Conservation (phyloP, 2,329 filamentous ascomycete species). For the Beauveria medogensis region DNA sequence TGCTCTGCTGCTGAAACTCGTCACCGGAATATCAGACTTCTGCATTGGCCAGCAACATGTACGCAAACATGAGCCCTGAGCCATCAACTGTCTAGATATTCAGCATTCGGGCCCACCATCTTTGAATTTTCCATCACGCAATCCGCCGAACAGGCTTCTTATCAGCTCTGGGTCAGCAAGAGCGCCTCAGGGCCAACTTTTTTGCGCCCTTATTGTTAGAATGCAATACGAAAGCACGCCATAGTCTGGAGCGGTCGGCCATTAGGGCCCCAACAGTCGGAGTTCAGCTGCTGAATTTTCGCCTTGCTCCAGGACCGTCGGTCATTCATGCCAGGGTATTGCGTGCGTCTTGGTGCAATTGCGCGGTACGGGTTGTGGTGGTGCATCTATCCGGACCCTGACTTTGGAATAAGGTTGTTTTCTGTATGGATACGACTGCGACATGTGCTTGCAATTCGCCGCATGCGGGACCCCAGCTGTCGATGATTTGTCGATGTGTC, state of each 20-base stretch:
- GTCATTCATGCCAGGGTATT: not conserved
- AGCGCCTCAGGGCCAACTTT: not conserved
- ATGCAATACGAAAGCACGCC: not conserved
- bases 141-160: not conserved
- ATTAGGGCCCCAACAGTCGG: not conserved
- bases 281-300: not conserved
- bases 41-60: not conserved
- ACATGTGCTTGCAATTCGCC: not conserved
- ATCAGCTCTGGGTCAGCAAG: not conserved
- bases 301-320: not conserved
- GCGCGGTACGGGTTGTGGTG: not conserved
- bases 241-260: slow-evolving; percentile 3
- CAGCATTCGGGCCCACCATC: not conserved
- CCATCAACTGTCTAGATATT: not conserved
- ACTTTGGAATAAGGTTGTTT: not conserved
- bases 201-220: not conserved
- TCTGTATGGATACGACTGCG: not conserved
- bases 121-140: not conserved
- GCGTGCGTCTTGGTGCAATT: not conserved
- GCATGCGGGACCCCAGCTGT: not conserved
- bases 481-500: not conserved
- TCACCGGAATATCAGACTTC: not conserved
- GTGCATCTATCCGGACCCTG: not conserved
- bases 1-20: not conserved
- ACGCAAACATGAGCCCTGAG: not conserved